Conservation (phyloP, 768 basidiomycete species). For the Krasilnikovozyma curviuscula region DNA sequence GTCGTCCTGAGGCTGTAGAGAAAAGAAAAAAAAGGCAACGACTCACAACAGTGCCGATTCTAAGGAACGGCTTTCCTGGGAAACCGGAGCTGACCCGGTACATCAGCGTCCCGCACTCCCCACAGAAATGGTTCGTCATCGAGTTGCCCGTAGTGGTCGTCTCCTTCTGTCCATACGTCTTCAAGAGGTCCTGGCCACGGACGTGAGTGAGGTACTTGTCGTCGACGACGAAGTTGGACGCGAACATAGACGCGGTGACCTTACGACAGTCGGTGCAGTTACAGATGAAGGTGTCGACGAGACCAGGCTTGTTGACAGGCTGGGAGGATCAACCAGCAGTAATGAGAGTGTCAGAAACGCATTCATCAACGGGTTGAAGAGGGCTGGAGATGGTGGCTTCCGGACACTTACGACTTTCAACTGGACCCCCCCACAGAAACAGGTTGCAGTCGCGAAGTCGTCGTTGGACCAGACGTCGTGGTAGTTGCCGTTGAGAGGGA, state of each 20-base stretch:
- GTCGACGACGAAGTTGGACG: conserved; percentile 17
- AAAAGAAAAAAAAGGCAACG: too few relatives aligned
- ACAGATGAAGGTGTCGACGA: conserved; percentile 17
- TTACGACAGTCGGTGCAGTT: conserved; percentile 22
- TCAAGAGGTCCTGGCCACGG: conserved; percentile 18
- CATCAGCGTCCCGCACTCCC: conserved; percentile 20
- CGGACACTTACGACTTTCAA: conserved; percentile 17
- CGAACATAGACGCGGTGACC: conserved; percentile 20
- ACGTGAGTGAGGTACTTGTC: conserved; percentile 10
- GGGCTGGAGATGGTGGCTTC: too few relatives aligned
- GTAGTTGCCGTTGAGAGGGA: conserved; percentile 4
- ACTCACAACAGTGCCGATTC: conserved; percentile 19
- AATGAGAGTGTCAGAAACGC: neutral
- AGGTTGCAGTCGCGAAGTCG: conserved; percentile 18
- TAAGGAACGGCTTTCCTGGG: conserved; percentile 15
- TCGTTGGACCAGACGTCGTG: conserved; percentile 17
- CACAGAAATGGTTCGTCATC: conserved; percentile 21
- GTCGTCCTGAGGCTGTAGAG: too few relatives aligned
- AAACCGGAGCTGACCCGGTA: conserved; percentile 10
- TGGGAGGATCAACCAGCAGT: neutral
- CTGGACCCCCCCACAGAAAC: conserved; percentile 19
- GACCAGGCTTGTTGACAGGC: conserved; percentile 15
- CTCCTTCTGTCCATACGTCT: conserved; percentile 5
- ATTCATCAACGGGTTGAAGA: neutral
- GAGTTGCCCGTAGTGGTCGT: conserved; percentile 12